These are phyloP conservation scores for Scedosporium dehoogii DNA, from an alignment of 2,329 filamentous ascomycete genomes.

Conservation along the genomic window DNA sequence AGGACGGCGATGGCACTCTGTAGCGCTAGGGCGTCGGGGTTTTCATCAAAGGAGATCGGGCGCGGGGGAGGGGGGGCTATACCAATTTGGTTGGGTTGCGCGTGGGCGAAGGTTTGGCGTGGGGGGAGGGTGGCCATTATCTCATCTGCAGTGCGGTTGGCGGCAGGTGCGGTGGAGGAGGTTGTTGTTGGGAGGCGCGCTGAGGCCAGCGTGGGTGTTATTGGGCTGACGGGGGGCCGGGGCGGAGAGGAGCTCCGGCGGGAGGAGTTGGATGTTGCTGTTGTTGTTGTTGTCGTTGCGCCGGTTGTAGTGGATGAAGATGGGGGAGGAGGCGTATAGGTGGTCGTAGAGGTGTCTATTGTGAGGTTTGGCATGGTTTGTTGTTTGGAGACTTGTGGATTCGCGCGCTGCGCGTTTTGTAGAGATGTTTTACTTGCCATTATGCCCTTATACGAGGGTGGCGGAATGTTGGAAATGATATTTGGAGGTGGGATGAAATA, in stretches of 20 bases:
- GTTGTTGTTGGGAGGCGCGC: constrained; percentile 18
- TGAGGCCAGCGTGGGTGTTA: constrained; percentile 39
- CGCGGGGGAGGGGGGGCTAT: constrained; percentile 37
- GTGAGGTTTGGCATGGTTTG: not conserved
- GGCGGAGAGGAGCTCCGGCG: constrained; percentile 32
- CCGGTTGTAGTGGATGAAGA: not conserved
- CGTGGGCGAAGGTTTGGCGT: constrained; percentile 34
- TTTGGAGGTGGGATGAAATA: not conserved
- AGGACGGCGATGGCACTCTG: constrained; percentile 77
- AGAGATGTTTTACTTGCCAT: constrained; percentile 3
- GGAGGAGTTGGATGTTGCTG: constrained; percentile 9
- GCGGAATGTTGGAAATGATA: not conserved
- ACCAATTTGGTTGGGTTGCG: constrained; percentile 28
- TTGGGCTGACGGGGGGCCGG: constrained; percentile 43
- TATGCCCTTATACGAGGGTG: not conserved
- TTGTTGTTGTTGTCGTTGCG: constrained; percentile 5
- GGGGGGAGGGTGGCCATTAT: constrained; percentile 17
- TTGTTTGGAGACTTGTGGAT: not conserved
- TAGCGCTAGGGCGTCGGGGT: constrained; percentile 81
- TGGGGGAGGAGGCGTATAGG: not conserved
- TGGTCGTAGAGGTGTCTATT: not conserved
- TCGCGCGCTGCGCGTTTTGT: constrained; percentile 8
- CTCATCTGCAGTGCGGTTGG: constrained; percentile 9
- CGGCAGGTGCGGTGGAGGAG: constrained; percentile 11
- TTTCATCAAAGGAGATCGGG: constrained; percentile 50